Evolutionary conservation across 2,329 filamentous ascomycete genomes (phyloP).

Genomic region (Ophiostoma quercus): DNA sequence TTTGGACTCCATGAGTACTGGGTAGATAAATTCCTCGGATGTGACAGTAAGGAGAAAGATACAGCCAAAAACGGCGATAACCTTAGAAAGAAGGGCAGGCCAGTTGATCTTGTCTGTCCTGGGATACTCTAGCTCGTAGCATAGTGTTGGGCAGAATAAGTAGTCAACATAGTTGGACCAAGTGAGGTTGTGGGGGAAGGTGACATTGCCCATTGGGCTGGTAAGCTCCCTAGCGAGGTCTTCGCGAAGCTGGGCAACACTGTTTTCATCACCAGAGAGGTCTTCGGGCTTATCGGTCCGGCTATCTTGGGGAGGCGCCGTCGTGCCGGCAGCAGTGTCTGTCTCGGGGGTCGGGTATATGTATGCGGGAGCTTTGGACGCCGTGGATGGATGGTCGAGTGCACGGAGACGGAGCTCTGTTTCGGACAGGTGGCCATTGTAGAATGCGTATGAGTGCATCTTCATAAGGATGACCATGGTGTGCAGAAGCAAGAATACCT

Average conservation of each 20-base stretch:
- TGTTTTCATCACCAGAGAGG: constrained; percentile 37
- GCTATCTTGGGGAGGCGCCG: neutral
- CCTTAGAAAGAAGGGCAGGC: constrained; percentile 76
- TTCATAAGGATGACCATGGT: constrained; percentile 94
- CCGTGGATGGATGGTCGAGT: constrained; percentile 70
- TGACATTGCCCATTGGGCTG: constrained; percentile 81
- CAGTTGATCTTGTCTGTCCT: constrained; percentile 70
- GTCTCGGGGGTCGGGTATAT: constrained; percentile 62
- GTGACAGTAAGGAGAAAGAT: constrained; percentile 90
- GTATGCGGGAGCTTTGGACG: constrained; percentile 65
- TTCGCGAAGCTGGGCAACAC: constrained; percentile 67
- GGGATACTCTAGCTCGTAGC: constrained; percentile 96
- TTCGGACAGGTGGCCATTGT: constrained; percentile 90
- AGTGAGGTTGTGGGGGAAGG: constrained; percentile 85
- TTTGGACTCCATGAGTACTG: constrained; percentile 71
- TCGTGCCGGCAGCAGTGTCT: neutral
- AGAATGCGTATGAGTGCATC: constrained; percentile 97
- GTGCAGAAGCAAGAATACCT: constrained; percentile 90
- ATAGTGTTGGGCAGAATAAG: constrained; percentile 86
- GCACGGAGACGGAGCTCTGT: constrained; percentile 73
- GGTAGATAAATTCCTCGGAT: constrained; percentile 92
- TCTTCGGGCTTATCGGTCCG: neutral
- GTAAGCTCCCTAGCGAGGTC: constrained; percentile 87
- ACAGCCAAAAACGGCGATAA: constrained; percentile 86
- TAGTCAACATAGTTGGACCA: constrained; percentile 79